Evolutionary conservation across 345 rosid genomes (phyloP).

Genomic region (Mercurialis annua): DNA sequence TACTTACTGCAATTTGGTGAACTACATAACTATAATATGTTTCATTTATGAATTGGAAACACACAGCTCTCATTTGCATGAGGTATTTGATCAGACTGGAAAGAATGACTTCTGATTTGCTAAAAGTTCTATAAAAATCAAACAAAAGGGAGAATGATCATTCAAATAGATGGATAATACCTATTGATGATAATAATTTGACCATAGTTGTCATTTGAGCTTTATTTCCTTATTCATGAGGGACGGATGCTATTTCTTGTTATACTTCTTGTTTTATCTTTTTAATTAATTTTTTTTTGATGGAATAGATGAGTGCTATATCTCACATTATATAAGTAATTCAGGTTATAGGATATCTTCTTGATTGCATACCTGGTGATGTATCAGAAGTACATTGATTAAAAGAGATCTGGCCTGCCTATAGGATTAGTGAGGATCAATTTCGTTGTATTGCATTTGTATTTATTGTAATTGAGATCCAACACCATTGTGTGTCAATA

Average conservation of each 20-base stretch:
- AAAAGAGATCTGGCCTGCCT: background rate
- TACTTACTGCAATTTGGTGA: too few species aligned
- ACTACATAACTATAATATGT: too few species aligned
- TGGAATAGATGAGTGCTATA: background rate
- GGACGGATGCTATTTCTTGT: too few species aligned
- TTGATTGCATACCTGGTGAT: background rate
- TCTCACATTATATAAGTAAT: background rate
- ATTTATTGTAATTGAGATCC: background rate
- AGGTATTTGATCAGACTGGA: background rate
- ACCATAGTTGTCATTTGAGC: background rate
- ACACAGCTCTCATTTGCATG: background rate
- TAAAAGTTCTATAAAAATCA: background rate
- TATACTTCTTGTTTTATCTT: too few species aligned
- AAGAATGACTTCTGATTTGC: background rate
- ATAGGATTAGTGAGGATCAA: background rate
- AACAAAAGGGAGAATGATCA: background rate
- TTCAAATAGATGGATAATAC: background rate
- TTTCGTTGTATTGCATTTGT: background rate
- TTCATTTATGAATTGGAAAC: too few species aligned
- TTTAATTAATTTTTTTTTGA: too few species aligned
- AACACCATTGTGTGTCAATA: background rate
- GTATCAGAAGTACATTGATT: background rate
- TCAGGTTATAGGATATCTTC: background rate
- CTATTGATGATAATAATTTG: background rate
- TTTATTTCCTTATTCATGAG: background rate